Evolutionary conservation across 768 basidiomycete genomes (phyloP), one percentile per base, ranked within the genome.

Genomic region (Porpolomopsis calyptriformis): DNA sequence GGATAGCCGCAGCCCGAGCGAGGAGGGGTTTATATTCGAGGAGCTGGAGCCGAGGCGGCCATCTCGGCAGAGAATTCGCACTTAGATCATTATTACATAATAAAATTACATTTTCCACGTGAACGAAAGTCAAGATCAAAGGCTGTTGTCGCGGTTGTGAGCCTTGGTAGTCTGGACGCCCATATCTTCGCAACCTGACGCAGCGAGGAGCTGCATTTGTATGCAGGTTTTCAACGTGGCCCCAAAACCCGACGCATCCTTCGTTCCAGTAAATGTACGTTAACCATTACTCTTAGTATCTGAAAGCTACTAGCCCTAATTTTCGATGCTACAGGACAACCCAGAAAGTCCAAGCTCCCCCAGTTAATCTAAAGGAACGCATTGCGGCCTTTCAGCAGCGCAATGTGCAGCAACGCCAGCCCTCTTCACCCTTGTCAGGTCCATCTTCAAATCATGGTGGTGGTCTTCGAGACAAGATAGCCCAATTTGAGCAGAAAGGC

Each of bases 351-450:
- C 60, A 63, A 53, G 43, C 60, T 38, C 63, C 64, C 26, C 60
- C 61, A 35, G 68, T 66, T 43, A 84, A 82, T 59, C 75, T 88
- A 57, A 86, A 80, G 63, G 85, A 88, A 54, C 81, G 86, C 45
- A 88, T 89, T 51, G 86, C 86, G 14, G 85, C 85, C 22, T 67
- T 89, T 40, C 78, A 89, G 58, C 84, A 85, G 53, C 72, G 75
- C 44, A 70, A 66, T 59, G 60, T 56, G 24, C 55, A 41, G 39
- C 49, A 49, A 22, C 51, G 47, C 11, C 34, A 49, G 38, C 33
- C 48, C 58, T 61, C 53, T 37, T 33, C 45, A 4, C 31, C 48
- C 24, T 38, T 35, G 1, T 4, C 14, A 24, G 26, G 20, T 49
- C 53, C 45, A 43, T 59, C 46, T 50, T 55, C 52, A 49, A 52